Conservation (phyloP, 2,329 filamentous ascomycete species). For the Dactylellina sp. region DNA sequence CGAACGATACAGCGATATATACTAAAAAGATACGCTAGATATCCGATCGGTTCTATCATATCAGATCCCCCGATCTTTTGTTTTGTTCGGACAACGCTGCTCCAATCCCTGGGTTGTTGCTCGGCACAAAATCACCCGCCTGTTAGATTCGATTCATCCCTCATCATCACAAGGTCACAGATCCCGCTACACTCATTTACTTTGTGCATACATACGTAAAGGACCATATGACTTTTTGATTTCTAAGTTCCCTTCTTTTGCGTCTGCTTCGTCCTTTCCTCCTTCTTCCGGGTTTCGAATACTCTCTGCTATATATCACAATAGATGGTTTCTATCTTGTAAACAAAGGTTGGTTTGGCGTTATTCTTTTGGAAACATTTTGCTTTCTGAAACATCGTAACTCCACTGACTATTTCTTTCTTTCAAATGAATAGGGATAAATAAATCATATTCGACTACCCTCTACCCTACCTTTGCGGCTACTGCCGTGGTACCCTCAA, state of each 20-base stretch:
- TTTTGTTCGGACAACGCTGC: neutral
- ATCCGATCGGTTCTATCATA: no score
- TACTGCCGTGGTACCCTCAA: conserved; percentile 4
- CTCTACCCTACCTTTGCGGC: conserved; percentile 9
- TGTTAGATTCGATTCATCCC: conserved; percentile 14
- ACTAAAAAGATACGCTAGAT: no score
- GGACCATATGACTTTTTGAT: conserved; percentile 46
- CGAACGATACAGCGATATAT: no score
- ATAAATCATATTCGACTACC: conserved; percentile 4
- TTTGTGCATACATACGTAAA: neutral
- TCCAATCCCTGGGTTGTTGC: no score
- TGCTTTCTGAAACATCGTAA: neutral
- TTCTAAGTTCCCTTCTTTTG: conserved; percentile 25
- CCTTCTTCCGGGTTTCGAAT: neutral
- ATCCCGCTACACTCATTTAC: conserved; percentile 24
- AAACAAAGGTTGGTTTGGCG: conserved; percentile 18
- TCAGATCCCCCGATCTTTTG: no score
- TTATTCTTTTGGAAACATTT: neutral
- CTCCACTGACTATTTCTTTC: conserved; percentile 11
- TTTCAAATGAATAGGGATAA: conserved; percentile 14
- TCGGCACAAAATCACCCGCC: conserved; percentile 33
- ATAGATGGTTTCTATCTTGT: conserved; percentile 20
- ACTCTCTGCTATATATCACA: conserved; percentile 8
- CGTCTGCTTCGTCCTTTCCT: conserved; percentile 2
- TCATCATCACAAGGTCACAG: conserved; percentile 41